These are phyloP conservation scores for Candida silvatica DNA, from an alignment of 805 yeast species.

Conservation along the genomic window DNA sequence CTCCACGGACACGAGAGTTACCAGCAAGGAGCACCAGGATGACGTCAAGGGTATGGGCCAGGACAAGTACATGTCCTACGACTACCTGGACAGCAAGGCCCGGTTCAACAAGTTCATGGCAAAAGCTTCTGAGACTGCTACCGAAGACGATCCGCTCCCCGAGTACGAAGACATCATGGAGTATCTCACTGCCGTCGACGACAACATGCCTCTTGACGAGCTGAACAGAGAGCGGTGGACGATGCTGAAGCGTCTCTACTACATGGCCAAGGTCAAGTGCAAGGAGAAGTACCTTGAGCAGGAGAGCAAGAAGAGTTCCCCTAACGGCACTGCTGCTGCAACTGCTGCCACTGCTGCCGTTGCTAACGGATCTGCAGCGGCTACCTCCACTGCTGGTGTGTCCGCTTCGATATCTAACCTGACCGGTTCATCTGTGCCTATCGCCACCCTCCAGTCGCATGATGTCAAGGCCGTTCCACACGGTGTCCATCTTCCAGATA, in stretches of 20 bases:
- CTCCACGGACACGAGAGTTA: conserved; percentile 76
- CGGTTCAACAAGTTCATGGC: conserved; percentile 48
- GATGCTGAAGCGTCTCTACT: conserved; percentile 61
- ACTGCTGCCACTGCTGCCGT: not conserved
- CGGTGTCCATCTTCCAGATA: conserved; percentile 5
- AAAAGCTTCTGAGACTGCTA: conserved; percentile 43
- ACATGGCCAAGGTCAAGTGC: conserved; percentile 46
- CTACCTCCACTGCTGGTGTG: too few relatives aligned
- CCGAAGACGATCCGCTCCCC: conserved; percentile 32
- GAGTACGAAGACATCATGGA: conserved; percentile 46
- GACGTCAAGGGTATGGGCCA: conserved; percentile 75
- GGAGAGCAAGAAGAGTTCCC: not conserved
- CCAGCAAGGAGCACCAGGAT: conserved; percentile 49
- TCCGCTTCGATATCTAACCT: too few relatives aligned
- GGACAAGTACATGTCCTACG: conserved; percentile 48
- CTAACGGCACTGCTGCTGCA: not conserved
- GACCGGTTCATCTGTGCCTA: not conserved
- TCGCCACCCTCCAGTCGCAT: not conserved
- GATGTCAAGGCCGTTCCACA: not conserved
- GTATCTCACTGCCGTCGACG: conserved; percentile 34
- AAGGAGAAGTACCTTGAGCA: conserved; percentile 33
- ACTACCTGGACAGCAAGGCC: conserved; percentile 40
- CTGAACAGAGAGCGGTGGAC: conserved; percentile 57
- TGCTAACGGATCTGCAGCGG: too few relatives aligned
- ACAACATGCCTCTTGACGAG: conserved; percentile 20